Evolutionary conservation across 1,284 basidiomycete species (phyloP), one percentile per base, ranked within the genome.

Genomic region (Ceratobasidium sp.): DNA sequence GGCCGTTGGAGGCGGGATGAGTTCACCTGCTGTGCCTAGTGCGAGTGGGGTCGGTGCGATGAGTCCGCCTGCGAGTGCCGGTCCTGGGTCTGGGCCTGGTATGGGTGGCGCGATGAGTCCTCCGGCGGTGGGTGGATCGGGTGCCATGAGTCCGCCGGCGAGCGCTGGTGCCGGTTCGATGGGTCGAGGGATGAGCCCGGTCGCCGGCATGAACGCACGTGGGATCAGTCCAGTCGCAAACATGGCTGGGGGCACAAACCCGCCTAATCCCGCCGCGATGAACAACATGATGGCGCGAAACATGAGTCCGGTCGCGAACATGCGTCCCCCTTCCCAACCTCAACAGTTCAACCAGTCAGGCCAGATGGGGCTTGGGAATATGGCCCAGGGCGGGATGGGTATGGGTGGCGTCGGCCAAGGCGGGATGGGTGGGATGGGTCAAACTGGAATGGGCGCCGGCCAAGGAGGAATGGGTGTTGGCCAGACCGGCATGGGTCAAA

Each of bases 241-340:
- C 41, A 57, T 70, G 53, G 26, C 52, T 16, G 52, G 45, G 9
- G 48, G 28, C n/a, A n/a, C n/a, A n/a, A 23, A 14, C 8, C 36
- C 8, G 36, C 14, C 8, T 39, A 14, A 39, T 6, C 36, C 36
- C 6, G 14, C 36, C 36, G 32, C 36, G 57, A 41, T 36, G 34
- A 60, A 28, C 23, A 60, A 60, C 39, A 60, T 60, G 58, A 50
- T 52, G 61, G 30, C 46, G 18, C 48, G 65, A 3, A 70, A 70
- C 28, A 70, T 70, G 65, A 70, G 65, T 34, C 65, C 65, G 9
- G 65, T 70, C 10, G 53, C 52, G 14, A 70, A 58, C n/a, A 70
- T 70, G 65, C 34, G 65, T 10, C 65, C 65, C 2, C 52, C 53
- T 14, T 70, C 65, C 8, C 52, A 57, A 34, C 62, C 46, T 21